These are phyloP conservation scores for Vitis amurensis DNA, from an alignment of 164 flowering plant species.

Conservation along the genomic window DNA sequence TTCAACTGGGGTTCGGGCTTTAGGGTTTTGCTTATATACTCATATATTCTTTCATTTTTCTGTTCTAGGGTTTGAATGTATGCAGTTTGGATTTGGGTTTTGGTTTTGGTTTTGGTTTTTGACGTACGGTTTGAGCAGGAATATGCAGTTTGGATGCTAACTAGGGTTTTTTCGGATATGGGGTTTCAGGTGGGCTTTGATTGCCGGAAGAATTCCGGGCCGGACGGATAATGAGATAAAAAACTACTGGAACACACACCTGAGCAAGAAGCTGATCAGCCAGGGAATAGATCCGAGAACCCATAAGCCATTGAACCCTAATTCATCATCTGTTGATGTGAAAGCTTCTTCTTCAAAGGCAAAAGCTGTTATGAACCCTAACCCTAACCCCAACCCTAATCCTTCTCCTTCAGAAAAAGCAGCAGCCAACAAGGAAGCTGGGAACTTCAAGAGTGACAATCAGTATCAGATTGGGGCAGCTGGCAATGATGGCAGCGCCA, in stretches of 20 bases:
- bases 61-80: too few relatives aligned
- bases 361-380: not conserved
- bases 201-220: conserved; percentile 77
- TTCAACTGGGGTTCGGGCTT: too few relatives aligned
- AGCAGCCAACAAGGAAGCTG: not conserved
- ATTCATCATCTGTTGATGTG: not conserved
- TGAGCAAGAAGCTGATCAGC: conserved; percentile 65
- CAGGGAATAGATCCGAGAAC: conserved; percentile 76
- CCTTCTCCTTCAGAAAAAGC: conserved; percentile 1
- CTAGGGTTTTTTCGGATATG: not conserved
- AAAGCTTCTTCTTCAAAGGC: conserved; percentile 8
- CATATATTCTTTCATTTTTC: not conserved
- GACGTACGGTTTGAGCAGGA: too few relatives aligned
- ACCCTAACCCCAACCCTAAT: conserved; percentile 22
- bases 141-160: too few relatives aligned
- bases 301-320: conserved; percentile 50
- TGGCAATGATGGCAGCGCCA: conserved; percentile 1
- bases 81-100: too few relatives aligned
- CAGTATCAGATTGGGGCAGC: not conserved
- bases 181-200: conserved; percentile 62
- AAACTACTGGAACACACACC: conserved; percentile 80
- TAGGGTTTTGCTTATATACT: too few relatives aligned
- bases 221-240: conserved; percentile 74
- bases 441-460: not conserved
- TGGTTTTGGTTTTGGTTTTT: not conserved